phyloP scores from a whole-genome alignment of 2,329 filamentous ascomycete genomes.

The Alternaria sp. region DNA sequence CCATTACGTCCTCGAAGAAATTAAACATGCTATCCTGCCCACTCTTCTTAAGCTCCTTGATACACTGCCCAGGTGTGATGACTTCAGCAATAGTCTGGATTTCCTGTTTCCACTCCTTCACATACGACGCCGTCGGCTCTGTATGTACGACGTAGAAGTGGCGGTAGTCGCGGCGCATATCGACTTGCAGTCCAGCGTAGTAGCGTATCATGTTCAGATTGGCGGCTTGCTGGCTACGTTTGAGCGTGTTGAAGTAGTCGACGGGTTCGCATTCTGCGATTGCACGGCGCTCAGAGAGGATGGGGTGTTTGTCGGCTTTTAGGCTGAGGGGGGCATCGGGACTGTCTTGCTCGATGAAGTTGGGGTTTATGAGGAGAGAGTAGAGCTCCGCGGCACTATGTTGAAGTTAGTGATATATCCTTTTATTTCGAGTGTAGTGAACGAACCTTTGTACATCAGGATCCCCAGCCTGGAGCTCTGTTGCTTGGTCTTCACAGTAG shows the following conservation, averaged over 20 bases:
- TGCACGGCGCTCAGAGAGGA: conserved; percentile 35
- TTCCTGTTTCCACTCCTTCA: conserved; percentile 29
- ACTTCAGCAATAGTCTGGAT: conserved; percentile 35
- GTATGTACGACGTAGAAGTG: conserved; percentile 43
- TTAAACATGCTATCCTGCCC: conserved; percentile 32
- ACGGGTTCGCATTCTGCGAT: conserved; percentile 24
- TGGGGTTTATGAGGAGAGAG: conserved; percentile 23
- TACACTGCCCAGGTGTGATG: conserved; percentile 35
- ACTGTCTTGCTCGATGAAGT: conserved; percentile 37
- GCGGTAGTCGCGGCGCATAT: conserved; percentile 36
- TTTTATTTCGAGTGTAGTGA: background rate
- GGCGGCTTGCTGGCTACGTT: conserved; percentile 27
- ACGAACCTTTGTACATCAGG: conserved; percentile 23
- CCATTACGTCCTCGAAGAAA: conserved; percentile 35
- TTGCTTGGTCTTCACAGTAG: conserved; percentile 24
- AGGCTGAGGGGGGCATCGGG: conserved; percentile 8
- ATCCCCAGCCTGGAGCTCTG: conserved; percentile 25
- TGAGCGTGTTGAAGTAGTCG: conserved; percentile 33
- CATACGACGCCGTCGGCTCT: conserved; percentile 19
- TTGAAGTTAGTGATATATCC: background rate
- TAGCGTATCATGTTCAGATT: conserved; percentile 35
- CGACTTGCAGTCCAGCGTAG: conserved; percentile 30
- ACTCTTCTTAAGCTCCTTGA: conserved; percentile 29
- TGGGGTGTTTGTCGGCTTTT: conserved; percentile 33
- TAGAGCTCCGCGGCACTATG: conserved; percentile 34